Percentiles rank a stretch among this genome's conserved stretches.
Conservation (phyloP, 1,284 basidiomycete species). For the Boletus mariae region DNA sequence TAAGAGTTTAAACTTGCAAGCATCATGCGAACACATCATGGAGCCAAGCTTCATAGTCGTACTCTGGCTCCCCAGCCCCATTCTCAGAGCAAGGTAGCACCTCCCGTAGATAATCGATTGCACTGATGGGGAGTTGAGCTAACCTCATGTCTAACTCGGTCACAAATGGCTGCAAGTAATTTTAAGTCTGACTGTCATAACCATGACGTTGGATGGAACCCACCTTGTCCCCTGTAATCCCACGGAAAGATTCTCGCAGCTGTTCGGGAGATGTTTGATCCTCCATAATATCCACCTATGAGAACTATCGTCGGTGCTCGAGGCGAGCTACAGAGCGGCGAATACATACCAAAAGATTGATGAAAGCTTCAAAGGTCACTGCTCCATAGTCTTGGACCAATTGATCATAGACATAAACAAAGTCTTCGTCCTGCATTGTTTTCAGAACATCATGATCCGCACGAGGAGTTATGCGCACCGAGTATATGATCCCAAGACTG, state of each 20-base stretch:
- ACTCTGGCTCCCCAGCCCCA: slow-evolving; percentile 60
- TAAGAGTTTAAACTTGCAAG: neutral
- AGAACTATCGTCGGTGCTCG: slow-evolving; percentile 6
- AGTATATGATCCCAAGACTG: slow-evolving; percentile 91
- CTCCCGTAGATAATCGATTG: slow-evolving; percentile 81
- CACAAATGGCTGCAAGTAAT: slow-evolving; percentile 72
- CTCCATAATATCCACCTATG: slow-evolving; percentile 89
- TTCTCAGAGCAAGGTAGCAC: slow-evolving; percentile 60
- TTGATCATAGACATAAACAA: slow-evolving; percentile 82
- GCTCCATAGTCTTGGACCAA: slow-evolving; percentile 84
- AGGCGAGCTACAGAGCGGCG: neutral
- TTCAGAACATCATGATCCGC: slow-evolving; percentile 5
- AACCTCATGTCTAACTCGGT: slow-evolving; percentile 91
- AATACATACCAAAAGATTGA: slow-evolving; percentile 77
- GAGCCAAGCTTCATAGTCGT: slow-evolving; percentile 77
- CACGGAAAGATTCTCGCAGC: slow-evolving; percentile 89
- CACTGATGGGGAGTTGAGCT: slow-evolving; percentile 76
- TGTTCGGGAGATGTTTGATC: slow-evolving; percentile 94
- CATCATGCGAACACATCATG: slow-evolving; percentile 66
- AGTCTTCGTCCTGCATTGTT: slow-evolving; percentile 69
- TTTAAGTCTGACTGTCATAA: slow-evolving; percentile 6
- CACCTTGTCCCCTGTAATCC: slow-evolving; percentile 89
- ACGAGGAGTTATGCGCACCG: slow-evolving; percentile 43
- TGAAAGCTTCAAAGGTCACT: slow-evolving; percentile 92
- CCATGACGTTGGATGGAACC: slow-evolving; percentile 16